phyloP scores from a whole-genome alignment of 306 rosid genomes.

The Begonia fuchsioides region DNA sequence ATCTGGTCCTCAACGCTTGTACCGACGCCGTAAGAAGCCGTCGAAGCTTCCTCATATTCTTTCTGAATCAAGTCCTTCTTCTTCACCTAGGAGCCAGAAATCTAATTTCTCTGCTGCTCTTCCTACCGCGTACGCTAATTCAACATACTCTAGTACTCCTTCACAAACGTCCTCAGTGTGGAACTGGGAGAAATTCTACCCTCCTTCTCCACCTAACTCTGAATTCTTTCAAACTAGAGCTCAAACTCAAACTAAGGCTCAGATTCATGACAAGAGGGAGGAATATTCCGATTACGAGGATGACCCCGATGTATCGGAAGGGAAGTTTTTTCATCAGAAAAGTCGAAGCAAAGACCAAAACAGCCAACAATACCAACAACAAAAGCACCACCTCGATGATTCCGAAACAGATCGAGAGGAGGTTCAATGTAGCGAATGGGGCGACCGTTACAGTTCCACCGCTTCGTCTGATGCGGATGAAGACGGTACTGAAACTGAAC shows the following conservation, averaged over 20 bases:
- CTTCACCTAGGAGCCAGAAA: slow-evolving; percentile 43
- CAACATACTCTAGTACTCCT: slow-evolving; percentile 76
- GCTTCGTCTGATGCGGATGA: slow-evolving; percentile 45
- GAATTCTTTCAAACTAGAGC: slow-evolving; percentile 46
- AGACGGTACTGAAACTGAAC: slow-evolving; percentile 24
- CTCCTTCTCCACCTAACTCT: slow-evolving; percentile 91
- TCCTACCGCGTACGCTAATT: slow-evolving; percentile 57
- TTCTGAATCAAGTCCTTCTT: slow-evolving; percentile 62
- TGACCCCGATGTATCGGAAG: slow-evolving; percentile 35
- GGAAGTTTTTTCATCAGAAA: slow-evolving; percentile 26
- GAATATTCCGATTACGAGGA: slow-evolving; percentile 14
- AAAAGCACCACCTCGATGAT: slow-evolving; percentile 24
- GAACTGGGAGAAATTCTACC: slow-evolving; percentile 95
- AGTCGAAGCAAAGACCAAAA: slow-evolving; percentile 1
- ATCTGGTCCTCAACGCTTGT: slow-evolving; percentile 5
- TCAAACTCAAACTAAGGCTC: slow-evolving; percentile 2
- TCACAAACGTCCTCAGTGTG: slow-evolving; percentile 86
- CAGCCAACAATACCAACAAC: slow-evolving; percentile 5
- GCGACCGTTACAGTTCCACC: slow-evolving; percentile 65
- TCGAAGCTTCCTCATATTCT: slow-evolving; percentile 89
- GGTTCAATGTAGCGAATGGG: slow-evolving; percentile 97
- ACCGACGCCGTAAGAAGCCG: slow-evolving; percentile 33
- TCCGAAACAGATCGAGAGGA: slow-evolving; percentile 71
- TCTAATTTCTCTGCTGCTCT: slow-evolving; percentile 32
- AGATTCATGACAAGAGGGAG: slow-evolving; percentile 1